phyloP scores from a whole-genome alignment of 129 eudicot genomes.

The Flaveria robusta region DNA sequence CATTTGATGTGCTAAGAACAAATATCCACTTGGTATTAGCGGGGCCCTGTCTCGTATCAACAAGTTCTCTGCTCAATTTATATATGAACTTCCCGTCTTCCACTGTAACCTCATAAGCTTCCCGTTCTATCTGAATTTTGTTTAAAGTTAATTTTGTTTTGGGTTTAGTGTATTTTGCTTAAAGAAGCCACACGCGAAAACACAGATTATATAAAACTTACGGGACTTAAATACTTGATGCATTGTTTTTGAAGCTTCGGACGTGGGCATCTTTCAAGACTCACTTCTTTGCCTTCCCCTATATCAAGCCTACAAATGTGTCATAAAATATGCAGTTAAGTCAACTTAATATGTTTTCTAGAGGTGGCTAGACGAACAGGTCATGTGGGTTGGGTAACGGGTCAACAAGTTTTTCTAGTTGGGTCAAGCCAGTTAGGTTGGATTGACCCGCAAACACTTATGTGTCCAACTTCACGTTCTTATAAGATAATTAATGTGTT shows the following conservation, averaged over 20 bases:
- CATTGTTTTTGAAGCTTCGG: slow-evolving; percentile 80
- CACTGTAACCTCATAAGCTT: slow-evolving; percentile 63
- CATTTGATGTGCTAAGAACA: slow-evolving; percentile 64
- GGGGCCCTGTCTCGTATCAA: slow-evolving; percentile 58
- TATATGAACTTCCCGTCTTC: slow-evolving; percentile 57
- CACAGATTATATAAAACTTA: slow-evolving; percentile 31
- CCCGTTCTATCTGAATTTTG: slow-evolving; percentile 60
- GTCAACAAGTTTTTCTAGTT: not conserved
- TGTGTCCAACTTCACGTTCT: not conserved
- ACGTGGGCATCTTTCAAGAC: slow-evolving; percentile 67
- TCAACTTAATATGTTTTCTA: not conserved
- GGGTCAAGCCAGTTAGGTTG: not conserved
- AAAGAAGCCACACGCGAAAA: slow-evolving; percentile 10
- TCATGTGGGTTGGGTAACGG: not conserved
- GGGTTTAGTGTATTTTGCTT: not conserved
- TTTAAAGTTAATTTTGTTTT: not conserved
- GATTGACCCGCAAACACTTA: not conserved
- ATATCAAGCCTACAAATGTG: slow-evolving; percentile 68
- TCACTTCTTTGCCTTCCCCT: slow-evolving; percentile 80
- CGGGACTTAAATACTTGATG: slow-evolving; percentile 89
- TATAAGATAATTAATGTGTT: not conserved
- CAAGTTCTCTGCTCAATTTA: slow-evolving; percentile 51
- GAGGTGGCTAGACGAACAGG: slow-evolving; percentile 4
- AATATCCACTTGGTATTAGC: slow-evolving; percentile 78
- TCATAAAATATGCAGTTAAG: slow-evolving; percentile 15